These are phyloP conservation scores for Pleoardoris graminearum DNA, from an alignment of 2,329 filamentous ascomycete genomes.

Conservation along the genomic window DNA sequence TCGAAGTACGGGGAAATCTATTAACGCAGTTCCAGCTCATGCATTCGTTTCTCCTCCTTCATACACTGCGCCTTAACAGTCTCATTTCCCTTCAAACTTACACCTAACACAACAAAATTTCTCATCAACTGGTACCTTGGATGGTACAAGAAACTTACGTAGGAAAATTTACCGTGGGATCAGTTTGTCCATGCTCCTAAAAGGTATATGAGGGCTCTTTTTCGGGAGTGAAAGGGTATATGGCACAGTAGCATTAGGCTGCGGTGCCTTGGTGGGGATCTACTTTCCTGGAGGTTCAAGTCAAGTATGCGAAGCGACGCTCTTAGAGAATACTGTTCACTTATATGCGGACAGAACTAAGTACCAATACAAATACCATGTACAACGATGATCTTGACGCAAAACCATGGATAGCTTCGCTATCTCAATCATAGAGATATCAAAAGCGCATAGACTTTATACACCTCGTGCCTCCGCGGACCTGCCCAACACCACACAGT, in stretches of 20 bases:
- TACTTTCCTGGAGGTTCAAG: neutral
- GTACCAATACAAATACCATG: neutral
- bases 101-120: constrained; percentile 50
- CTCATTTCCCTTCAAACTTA: constrained; percentile 28
- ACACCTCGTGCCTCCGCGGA: neutral
- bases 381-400: too few species aligned
- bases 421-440: neutral
- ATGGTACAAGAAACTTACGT: too few species aligned
- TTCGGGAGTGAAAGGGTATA: constrained; percentile 20
- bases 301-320: neutral
- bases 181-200: constrained; percentile 47
- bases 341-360: neutral
- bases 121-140: too few species aligned
- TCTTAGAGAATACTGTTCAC: neutral
- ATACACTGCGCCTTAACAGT: constrained; percentile 23
- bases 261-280: neutral
- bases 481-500: neutral
- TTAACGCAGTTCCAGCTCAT: neutral
- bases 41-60: constrained; percentile 25
- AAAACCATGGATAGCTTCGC: neutral
- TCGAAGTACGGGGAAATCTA: too few species aligned
- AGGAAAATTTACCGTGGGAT: constrained; percentile 52
- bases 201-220: constrained; percentile 28
- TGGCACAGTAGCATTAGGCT: constrained; percentile 6
- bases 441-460: constrained; percentile 3